Evolutionary conservation across 164 flowering plant species (phyloP).

Genomic region (Vitis labrusca): DNA sequence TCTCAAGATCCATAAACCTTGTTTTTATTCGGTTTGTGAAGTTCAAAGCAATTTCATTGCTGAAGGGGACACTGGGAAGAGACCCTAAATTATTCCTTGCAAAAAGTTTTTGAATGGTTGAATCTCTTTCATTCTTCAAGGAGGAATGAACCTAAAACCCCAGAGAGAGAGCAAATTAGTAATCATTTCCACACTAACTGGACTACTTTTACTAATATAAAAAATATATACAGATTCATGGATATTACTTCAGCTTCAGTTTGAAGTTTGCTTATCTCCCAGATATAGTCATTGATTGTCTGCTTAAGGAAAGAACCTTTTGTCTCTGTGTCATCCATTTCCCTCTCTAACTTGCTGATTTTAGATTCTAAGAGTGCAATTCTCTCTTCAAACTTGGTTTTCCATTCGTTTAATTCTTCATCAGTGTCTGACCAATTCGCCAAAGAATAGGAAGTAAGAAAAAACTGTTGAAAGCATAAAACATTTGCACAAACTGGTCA

Average conservation of each 20-base stretch:
- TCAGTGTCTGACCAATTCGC: constrained; percentile 63
- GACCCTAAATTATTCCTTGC: constrained; percentile 70
- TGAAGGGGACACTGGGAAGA: constrained; percentile 58
- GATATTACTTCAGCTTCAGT: constrained; percentile 73
- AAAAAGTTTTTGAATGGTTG: constrained; percentile 54
- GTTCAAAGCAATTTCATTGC: constrained; percentile 57
- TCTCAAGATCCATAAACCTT: constrained; percentile 59
- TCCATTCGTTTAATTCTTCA: constrained; percentile 91
- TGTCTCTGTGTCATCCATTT: constrained; percentile 52
- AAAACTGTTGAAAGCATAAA: neutral
- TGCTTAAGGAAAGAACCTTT: constrained; percentile 31
- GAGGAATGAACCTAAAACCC: constrained; percentile 51
- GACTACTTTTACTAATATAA: neutral
- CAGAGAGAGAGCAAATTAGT: neutral
- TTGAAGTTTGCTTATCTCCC: constrained; percentile 79
- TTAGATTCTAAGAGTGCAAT: constrained; percentile 55
- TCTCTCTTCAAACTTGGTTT: constrained; percentile 74
- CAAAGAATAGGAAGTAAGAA: neutral
- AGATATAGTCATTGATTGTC: constrained; percentile 33
- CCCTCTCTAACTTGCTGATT: constrained; percentile 68
- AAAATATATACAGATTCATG: constrained; percentile 3
- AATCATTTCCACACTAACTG: neutral
- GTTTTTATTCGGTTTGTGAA: constrained; percentile 58
- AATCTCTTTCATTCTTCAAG: constrained; percentile 69
- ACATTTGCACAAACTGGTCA: neutral